Base-by-base conservation (phyloP, 2,329 filamentous ascomycete species). In the Curvularia lunata region DNA sequence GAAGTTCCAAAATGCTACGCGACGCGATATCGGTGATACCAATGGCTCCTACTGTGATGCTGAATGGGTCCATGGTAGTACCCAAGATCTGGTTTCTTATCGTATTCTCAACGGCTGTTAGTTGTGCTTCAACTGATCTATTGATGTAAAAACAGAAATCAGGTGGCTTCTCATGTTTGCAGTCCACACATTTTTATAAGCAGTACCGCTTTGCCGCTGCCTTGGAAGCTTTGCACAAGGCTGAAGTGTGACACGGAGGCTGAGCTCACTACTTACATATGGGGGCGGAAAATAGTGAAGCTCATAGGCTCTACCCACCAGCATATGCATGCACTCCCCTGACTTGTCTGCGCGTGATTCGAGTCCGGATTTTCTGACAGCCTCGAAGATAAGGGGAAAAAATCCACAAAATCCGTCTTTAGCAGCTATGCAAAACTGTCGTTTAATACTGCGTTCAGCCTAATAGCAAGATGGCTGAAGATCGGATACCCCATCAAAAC, bases 1-100 rank as follows among this genome's bases (percentile, higher is more conserved):
- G 52, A 1, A 64, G 53, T 40, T 64, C 55, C n/a, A 13, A 18
- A 34, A 64, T 52, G 18, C 61, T 59, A 5, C 40, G 28, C 30
- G 40, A 41, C 5, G 61, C 55, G 16, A 59, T 12, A 1, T 32
- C 48, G 12, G 61, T 58, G 25, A 63, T 63, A 13, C 61, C 38
- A 46, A 55, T 45, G 21, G 47, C 40, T 4, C 53, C 40, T 13
- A 28, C 53, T 28, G 47, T 55, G 30, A 55, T 51, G 28, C 46
- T 55, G 21, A 55, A 59, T 21, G 56, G 52, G 25, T 56, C 51
- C 48, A 58, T 58, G n/a, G 18, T 21, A 21, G 10, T 21, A n/a
- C 16, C 28, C 4, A 10, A 30, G 28, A 30, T 9, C 28, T 30
- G 28, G 28, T 12, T 30, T 27, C 25, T 30, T 30, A 12, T 30